Evolutionary conservation across 257 asterid genomes (phyloP).

Genomic region (Mitragyna speciosa): DNA sequence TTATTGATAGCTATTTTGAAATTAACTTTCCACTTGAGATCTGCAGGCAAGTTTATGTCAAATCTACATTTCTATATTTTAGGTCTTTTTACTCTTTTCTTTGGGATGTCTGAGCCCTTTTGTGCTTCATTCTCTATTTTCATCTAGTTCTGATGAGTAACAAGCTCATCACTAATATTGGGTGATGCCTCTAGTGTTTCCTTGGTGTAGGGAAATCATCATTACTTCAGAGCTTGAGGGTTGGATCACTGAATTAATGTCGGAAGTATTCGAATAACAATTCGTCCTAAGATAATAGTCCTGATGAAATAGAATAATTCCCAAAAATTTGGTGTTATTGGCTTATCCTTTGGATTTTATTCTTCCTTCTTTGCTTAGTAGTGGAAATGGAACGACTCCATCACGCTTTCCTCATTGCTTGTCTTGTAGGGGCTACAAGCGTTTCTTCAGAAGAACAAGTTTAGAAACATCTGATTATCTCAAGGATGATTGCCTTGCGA

Average conservation of each 20-base stretch:
- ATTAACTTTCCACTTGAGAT: not conserved
- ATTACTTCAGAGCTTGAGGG: not conserved
- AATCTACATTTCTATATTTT: no score
- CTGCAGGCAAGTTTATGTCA: not conserved
- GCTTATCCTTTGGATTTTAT: not conserved
- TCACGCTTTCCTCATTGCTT: conserved; percentile 24
- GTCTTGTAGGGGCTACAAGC: conserved; percentile 84
- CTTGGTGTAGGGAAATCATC: not conserved
- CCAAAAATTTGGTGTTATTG: not conserved
- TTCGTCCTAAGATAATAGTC: not conserved
- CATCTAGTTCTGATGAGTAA: not conserved
- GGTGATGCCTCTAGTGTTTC: not conserved
- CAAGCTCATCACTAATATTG: not conserved
- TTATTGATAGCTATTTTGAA: not conserved
- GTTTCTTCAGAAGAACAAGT: conserved; percentile 69
- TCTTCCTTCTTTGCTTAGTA: not conserved
- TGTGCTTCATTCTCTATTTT: not conserved
- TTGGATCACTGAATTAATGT: not conserved
- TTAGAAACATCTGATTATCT: conserved; percentile 84
- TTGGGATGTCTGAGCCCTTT: not conserved
- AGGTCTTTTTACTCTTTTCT: not conserved
- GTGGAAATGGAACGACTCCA: not conserved
- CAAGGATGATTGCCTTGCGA: conserved; percentile 80
- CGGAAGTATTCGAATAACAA: not conserved
- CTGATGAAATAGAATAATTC: not conserved